Base-by-base conservation (phyloP, 495 filamentous ascomycete species). In the Antarctomyces pellizariae region DNA sequence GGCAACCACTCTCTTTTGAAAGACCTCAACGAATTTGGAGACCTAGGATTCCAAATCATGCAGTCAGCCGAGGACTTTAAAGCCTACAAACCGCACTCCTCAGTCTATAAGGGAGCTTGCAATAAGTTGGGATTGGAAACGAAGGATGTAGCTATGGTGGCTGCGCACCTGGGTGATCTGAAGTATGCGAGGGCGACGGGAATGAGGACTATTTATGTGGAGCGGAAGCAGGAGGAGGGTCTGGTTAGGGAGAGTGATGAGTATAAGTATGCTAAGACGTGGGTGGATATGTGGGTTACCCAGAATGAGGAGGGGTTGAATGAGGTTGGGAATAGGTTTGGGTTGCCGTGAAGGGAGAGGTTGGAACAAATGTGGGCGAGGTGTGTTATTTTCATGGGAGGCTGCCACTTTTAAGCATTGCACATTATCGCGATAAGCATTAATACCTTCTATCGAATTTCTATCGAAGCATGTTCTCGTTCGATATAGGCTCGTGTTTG, bases 51-150 rank as follows among this genome's bases (percentile, higher is more conserved):
- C 36, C 53, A 53, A 17, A 51, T 55, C 26, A 38, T 83, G 28
- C 49, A 63, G 24, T 72, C 64, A 11, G 60, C 67, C 1, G 75
- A 71, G 45, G 54, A 71, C 33, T 84, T 79, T 39, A 50, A 54
- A n/a, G 68, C 66, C 4, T 84, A 84, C 42, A 89, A 86, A 44
- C 77, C 77, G 4, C 58, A 63, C 34, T 59, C 67, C 9, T 49
- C 46, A 21, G 67, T 73, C 4, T 83, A 82, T 43, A 46, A 53
- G 0, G 76, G 75, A 0, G 75, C 74, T 2, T 73, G 58, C 8
- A 38, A 50, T 22, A 47, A 49, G 22, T 45, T 82, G 23, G 67
- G 60, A 0, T 28, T 71, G 22, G 39, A 61, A 33, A 59, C 65
- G 1, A 34, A 33, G 10, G 57, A 83, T 35, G 73, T 76, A 28